These are phyloP conservation scores for Boletus rubescentipes DNA, from an alignment of 768 basidiomycete genomes.

Conservation along the genomic window DNA sequence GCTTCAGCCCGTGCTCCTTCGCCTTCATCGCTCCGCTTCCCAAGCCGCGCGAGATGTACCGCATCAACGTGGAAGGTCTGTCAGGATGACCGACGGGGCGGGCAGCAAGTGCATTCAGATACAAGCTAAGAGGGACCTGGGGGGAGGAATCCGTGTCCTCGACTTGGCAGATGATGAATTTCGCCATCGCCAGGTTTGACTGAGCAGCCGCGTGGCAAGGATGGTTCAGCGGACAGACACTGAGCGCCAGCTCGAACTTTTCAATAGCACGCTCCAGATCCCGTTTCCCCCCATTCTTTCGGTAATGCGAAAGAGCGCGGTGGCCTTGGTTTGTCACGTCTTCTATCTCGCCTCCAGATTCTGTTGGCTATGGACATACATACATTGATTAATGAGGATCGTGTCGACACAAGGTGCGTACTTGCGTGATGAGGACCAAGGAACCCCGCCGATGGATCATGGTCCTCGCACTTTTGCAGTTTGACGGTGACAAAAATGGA, in stretches of 20 bases:
- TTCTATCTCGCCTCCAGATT: neutral
- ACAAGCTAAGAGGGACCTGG: neutral
- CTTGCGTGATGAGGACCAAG: neutral
- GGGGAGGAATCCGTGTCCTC: neutral
- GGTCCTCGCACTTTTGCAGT: too few relatives aligned
- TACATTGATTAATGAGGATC: neutral
- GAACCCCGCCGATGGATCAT: too few relatives aligned
- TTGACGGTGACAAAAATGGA: neutral
- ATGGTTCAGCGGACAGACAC: neutral
- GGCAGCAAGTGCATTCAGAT: too few relatives aligned
- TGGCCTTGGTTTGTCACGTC: neutral
- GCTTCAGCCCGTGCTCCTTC: neutral
- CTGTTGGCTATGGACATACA: neutral
- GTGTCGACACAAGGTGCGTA: too few relatives aligned
- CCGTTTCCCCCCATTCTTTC: neutral
- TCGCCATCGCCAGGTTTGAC: neutral
- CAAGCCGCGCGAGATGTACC: too few relatives aligned
- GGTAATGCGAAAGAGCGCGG: neutral
- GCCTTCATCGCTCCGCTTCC: neutral
- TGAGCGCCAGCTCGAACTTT: neutral
- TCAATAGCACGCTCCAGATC: neutral
- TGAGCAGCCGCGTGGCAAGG: neutral
- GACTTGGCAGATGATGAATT: neutral
- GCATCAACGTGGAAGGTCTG: too few relatives aligned
- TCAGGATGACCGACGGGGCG: too few relatives aligned